A percentile compares a stretch with the other conserved stretches of the same genome.
phyloP scores from a whole-genome alignment of 768 basidiomycete species.

The Mycena haematopus region DNA sequence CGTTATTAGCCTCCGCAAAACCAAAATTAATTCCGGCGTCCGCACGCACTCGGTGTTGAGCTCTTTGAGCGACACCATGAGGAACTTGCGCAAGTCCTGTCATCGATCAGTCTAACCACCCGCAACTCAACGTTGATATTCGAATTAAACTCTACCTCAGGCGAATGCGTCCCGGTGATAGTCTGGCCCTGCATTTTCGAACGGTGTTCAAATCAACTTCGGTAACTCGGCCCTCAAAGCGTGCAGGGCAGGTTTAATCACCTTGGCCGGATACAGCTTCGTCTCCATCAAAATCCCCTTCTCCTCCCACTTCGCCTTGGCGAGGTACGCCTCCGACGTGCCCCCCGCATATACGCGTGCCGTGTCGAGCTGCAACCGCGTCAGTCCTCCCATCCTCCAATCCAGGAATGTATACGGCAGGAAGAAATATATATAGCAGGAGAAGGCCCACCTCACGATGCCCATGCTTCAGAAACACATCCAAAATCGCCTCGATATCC shows the following conservation, averaged over 20 bases:
- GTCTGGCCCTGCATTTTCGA: neutral
- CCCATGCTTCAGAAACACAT: slow-evolving; percentile 21
- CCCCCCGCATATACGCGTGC: slow-evolving; percentile 57
- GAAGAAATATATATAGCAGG: no score
- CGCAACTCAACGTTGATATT: no score
- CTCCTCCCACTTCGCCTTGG: slow-evolving; percentile 53
- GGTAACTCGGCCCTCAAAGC: slow-evolving; percentile 29
- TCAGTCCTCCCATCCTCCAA: no score
- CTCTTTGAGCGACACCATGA: slow-evolving; percentile 51
- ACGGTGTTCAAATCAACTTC: neutral
- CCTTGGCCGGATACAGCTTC: slow-evolving; percentile 45
- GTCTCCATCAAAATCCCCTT: slow-evolving; percentile 64
- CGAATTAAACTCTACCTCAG: neutral
- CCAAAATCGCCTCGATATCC: slow-evolving; percentile 24
- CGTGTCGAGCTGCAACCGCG: slow-evolving; percentile 47
- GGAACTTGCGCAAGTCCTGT: slow-evolving; percentile 51
- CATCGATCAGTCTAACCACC: neutral
- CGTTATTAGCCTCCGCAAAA: no score
- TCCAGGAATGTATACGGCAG: no score
- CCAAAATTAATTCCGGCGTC: no score
- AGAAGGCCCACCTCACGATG: slow-evolving; percentile 11
- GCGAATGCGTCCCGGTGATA: slow-evolving; percentile 13
- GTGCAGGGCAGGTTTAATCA: slow-evolving; percentile 32
- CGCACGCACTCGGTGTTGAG: slow-evolving; percentile 51
- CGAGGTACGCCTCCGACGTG: slow-evolving; percentile 61